phyloP scores from a whole-genome alignment of 1,284 basidiomycete species.

The Ustilago nuda region DNA sequence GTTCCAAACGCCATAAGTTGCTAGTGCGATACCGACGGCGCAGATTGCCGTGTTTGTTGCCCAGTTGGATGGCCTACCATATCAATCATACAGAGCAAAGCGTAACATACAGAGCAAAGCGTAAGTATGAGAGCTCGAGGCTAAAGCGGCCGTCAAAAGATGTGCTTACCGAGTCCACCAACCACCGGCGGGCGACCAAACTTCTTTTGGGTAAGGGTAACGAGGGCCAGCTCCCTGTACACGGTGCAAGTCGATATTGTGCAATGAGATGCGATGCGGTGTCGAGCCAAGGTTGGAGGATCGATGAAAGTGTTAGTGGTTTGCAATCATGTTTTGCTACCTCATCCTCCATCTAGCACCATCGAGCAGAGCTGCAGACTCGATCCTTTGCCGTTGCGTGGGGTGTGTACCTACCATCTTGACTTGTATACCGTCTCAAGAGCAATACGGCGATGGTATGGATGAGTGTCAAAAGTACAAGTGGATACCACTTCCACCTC shows the following conservation, averaged over 20 bases:
- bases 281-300: background rate
- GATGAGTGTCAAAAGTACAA: background rate
- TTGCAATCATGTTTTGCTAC: background rate
- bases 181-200: conserved; percentile 74
- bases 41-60: conserved; percentile 72
- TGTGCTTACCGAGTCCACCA: conserved; percentile 72
- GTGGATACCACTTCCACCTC: background rate
- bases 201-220: conserved; percentile 74
- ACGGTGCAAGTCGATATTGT: background rate
- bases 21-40: conserved; percentile 71
- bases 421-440: conserved; percentile 1
- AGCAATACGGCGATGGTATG: background rate
- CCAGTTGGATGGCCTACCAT: conserved; percentile 72
- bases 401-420: conserved; percentile 12
- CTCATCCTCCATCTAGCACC: background rate
- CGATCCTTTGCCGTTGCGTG: background rate
- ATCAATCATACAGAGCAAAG: background rate
- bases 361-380: too few species aligned
- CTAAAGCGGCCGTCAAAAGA: background rate
- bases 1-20: conserved; percentile 72
- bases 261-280: background rate
- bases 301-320: background rate
- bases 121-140: background rate
- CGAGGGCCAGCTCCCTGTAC: conserved; percentile 70
- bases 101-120: background rate